A percentile compares a stretch with the other conserved stretches of the same genome.
phyloP scores from a whole-genome alignment of 805 yeast genomes.

The Candida nitratophila region DNA sequence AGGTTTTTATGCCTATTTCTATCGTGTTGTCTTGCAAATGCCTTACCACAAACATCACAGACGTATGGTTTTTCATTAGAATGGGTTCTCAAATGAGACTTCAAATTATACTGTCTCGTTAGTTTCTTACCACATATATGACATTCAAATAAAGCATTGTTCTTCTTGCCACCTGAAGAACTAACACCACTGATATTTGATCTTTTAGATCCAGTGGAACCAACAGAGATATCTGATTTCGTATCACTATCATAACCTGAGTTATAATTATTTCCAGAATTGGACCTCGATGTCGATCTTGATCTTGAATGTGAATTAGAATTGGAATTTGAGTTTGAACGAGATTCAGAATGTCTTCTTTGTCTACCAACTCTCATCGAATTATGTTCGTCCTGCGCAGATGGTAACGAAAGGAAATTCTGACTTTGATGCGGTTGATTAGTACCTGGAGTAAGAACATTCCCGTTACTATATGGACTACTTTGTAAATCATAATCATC shows the following conservation, averaged over 20 bases:
- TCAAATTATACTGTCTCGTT: constrained; percentile 88
- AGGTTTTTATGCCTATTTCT: constrained; percentile 68
- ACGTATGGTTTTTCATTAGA: constrained; percentile 76
- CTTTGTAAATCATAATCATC: neutral
- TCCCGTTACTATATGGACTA: neutral
- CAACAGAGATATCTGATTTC: constrained; percentile 22
- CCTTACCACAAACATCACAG: constrained; percentile 70
- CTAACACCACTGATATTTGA: constrained; percentile 15
- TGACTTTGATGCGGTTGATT: neutral
- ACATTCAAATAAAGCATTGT: constrained; percentile 72
- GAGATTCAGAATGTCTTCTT: constrained; percentile 19
- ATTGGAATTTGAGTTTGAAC: constrained; percentile 12
- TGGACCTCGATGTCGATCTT: constrained; percentile 14
- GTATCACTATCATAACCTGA: constrained; percentile 24
- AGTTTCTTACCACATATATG: constrained; percentile 78
- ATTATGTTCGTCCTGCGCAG: constrained; percentile 14
- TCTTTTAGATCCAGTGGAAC: constrained; percentile 45
- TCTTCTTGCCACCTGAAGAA: constrained; percentile 43
- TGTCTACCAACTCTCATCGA: constrained; percentile 35
- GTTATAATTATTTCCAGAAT: constrained; percentile 2
- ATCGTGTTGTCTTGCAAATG: constrained; percentile 77
- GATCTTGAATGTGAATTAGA: constrained; percentile 11
- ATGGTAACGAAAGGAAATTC: neutral
- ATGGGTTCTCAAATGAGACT: constrained; percentile 87
- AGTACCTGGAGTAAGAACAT: neutral